These are phyloP conservation scores for Grigorovia humatica DNA, from an alignment of 805 yeast genomes.

Conservation along the genomic window DNA sequence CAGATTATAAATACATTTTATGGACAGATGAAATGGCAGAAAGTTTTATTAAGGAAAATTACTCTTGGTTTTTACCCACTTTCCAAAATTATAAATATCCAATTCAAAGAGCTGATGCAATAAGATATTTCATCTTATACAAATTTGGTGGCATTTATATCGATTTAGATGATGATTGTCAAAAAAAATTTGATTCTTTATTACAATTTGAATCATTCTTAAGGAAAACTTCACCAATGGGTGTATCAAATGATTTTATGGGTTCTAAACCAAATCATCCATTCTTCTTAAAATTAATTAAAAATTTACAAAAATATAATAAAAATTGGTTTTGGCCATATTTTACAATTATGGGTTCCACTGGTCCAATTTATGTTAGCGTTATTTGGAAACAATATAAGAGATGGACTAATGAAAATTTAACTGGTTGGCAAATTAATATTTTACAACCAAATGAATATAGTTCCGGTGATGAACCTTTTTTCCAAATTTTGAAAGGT, in stretches of 20 bases:
- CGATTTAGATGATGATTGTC: conserved; percentile 83
- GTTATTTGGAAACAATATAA: conserved; percentile 80
- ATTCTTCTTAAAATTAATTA: conserved; percentile 60
- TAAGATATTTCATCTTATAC: conserved; percentile 69
- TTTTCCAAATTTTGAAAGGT: conserved; percentile 67
- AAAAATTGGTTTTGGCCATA: conserved; percentile 77
- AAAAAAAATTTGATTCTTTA: conserved; percentile 64
- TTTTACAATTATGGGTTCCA: conserved; percentile 83
- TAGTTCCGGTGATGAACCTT: conserved; percentile 45
- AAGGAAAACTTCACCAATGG: conserved; percentile 78
- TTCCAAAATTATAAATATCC: conserved; percentile 72
- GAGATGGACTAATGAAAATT: conserved; percentile 46
- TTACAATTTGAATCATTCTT: conserved; percentile 73
- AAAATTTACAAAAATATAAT: conserved; percentile 50
- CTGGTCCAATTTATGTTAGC: conserved; percentile 81
- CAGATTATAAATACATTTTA: conserved; percentile 73
- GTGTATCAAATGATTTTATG: conserved; percentile 87
- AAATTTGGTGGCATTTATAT: conserved; percentile 86
- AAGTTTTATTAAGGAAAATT: conserved; percentile 66
- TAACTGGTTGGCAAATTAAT: conserved; percentile 34
- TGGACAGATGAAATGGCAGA: conserved; percentile 86
- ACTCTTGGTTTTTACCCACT: conserved; percentile 74
- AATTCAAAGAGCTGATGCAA: conserved; percentile 82
- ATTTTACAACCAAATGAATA: conserved; percentile 65
- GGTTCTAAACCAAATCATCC: conserved; percentile 82